Conservation (phyloP, 768 basidiomycete species). For the Panaeolus papilionaceus region DNA sequence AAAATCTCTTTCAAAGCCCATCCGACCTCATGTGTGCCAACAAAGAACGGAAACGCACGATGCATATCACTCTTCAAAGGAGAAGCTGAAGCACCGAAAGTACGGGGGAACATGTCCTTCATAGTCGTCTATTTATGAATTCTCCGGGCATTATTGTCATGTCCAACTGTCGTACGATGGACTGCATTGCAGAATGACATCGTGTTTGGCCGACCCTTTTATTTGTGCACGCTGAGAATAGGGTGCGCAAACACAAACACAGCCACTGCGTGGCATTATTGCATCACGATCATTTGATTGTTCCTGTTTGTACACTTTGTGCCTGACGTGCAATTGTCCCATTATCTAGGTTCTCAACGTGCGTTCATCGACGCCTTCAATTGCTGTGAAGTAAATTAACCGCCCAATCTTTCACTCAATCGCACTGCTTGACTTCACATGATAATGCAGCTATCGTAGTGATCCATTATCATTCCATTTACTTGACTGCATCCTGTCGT, state of each 20-base stretch:
- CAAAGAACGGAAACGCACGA: background rate
- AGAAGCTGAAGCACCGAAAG: background rate
- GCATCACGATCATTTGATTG: background rate
- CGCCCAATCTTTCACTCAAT: background rate
- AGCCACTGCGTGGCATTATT: background rate
- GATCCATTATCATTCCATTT: too few relatives aligned
- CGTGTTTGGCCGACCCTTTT: background rate
- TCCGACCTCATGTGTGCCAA: background rate
- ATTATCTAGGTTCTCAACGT: background rate
- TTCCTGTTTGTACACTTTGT: background rate
- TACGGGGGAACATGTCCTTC: background rate
- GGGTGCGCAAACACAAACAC: slow-evolving; percentile 3
- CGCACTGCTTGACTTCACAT: background rate
- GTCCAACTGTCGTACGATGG: background rate
- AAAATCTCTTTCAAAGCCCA: background rate
- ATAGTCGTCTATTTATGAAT: background rate
- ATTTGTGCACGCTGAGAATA: background rate
- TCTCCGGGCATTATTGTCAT: slow-evolving; percentile 5
- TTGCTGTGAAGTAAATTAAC: background rate
- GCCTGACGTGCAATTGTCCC: background rate
- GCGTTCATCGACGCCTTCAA: background rate
- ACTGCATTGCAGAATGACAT: slow-evolving; percentile 5
- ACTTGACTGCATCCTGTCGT: too few relatives aligned
- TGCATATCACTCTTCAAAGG: slow-evolving; percentile 1
- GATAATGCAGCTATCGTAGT: background rate